Base-by-base conservation (phyloP, 352 stramenopile genomes). In the Globisporangium parvum region DNA sequence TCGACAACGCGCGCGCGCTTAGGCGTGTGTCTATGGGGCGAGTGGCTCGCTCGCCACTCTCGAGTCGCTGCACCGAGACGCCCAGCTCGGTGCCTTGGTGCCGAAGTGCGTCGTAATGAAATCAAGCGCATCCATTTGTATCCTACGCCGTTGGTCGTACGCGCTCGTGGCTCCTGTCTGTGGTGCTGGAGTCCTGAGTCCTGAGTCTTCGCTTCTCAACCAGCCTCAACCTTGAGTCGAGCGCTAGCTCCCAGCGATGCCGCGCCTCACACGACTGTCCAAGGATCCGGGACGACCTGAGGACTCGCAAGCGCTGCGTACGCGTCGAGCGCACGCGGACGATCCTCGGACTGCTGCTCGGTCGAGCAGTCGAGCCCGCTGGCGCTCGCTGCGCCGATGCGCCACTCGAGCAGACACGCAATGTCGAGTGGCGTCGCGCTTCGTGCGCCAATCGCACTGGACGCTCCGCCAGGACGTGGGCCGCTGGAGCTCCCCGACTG, bases 331-430 rank as follows among this genome's bases (percentile, higher is more conserved):
- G 20, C 44, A 20, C 20, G 14, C 20, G 6, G 10, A 31, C 42
- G 12, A 12, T 12, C 42, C 0, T 6, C 3, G 9, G 9, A 10
- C 6, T 20, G n/a, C 5, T 28, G 42, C 15, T 24, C 42, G 3
- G 42, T 26, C 20, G 9, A n/a, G 42, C 6, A 6, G 2, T 28
- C 42, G 1, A 6, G 15, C 20, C 9, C 42, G n/a, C 18, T 17
- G 0, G 31, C 31, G 6, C 11, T 37, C 31, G 3, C 6, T 37
- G 31, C 10, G 10, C 47, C 47, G 3, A 51, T n/a, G 17, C 47
- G 47, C 47, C 47, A 51, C 8, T 51, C 47, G 15, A 51, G 47
- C 24, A 51, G 47, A 31, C 44, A 48, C 21, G 44, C 6, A 17
- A 48, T 48, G 21, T 48, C 21, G 18, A 24, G n/a, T 9, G 47